Percentiles rank a stretch among this genome's conserved stretches.
Conservation (phyloP, 2,329 filamentous ascomycete species). For the Botrytis medusae region DNA sequence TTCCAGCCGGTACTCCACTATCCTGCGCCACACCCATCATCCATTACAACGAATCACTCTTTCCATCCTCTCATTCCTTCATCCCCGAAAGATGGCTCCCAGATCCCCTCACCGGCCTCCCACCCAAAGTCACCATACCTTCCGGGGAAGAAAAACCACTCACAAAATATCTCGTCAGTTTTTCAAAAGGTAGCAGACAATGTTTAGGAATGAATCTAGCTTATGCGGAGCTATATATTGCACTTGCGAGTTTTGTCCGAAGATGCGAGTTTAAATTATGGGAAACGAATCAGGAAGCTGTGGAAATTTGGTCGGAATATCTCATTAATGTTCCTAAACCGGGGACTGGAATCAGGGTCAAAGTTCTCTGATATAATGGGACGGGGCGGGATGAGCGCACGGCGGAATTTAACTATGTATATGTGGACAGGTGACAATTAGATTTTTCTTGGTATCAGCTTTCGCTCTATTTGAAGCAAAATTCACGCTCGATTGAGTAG, state of each 20-base stretch:
- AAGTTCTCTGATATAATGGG: slow-evolving; percentile 7
- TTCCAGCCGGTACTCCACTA: slow-evolving; percentile 42
- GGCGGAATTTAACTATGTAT: not conserved
- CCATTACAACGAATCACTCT: slow-evolving; percentile 45
- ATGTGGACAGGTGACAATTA: not conserved
- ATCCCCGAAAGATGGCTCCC: slow-evolving; percentile 46
- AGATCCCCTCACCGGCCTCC: slow-evolving; percentile 4
- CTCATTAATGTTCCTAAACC: not conserved
- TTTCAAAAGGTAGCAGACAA: slow-evolving; percentile 45
- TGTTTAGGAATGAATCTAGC: slow-evolving; percentile 43
- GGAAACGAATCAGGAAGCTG: slow-evolving; percentile 12
- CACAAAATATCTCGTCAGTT: slow-evolving; percentile 43
- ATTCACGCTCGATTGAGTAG: not conserved
- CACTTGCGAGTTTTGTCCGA: slow-evolving; percentile 10
- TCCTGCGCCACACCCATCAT: slow-evolving; percentile 43
- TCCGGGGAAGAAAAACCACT: slow-evolving; percentile 11
- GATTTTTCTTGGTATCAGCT: too few species aligned
- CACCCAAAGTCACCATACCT: slow-evolving; percentile 2
- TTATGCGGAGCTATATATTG: slow-evolving; percentile 22
- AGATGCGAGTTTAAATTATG: slow-evolving; percentile 16
- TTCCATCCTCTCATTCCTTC: slow-evolving; percentile 43
- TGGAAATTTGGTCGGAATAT: slow-evolving; percentile 15
- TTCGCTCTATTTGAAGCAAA: not conserved
- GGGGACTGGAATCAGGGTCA: slow-evolving; percentile 11
- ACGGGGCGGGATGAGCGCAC: not conserved